Evolutionary conservation across 164 flowering plant genomes (phyloP).

Genomic region (grape (Vitis vinifera)): ASM3070453v1 NC_081806.1:19597001-19597500

Average conservation of each 20-base stretch:
- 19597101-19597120: slow-evolving; percentile 72
- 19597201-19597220: slow-evolving; percentile 27
- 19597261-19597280: slow-evolving; percentile 51
- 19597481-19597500: slow-evolving; percentile 35
- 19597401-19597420: slow-evolving; percentile 16
- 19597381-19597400: neutral
- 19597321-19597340: slow-evolving; percentile 45
- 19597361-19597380: slow-evolving; percentile 40
- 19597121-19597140: slow-evolving; percentile 61
- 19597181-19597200: slow-evolving; percentile 33
- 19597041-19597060: slow-evolving; percentile 48
- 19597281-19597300: slow-evolving; percentile 43
- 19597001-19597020: slow-evolving; percentile 45
- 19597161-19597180: slow-evolving; percentile 35
- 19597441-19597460: slow-evolving; percentile 48
- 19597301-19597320: slow-evolving; percentile 51
- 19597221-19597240: slow-evolving; percentile 60
- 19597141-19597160: slow-evolving; percentile 49
- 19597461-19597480: slow-evolving; percentile 66
- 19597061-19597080: slow-evolving; percentile 23
- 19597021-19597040: slow-evolving; percentile 63
- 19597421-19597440: slow-evolving; percentile 45
- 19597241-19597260: slow-evolving; percentile 52
- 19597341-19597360: slow-evolving; percentile 42
- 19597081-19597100: slow-evolving; percentile 47